These are phyloP conservation scores for Neurospora sp. DNA, from an alignment of 495 filamentous ascomycete species.

Conservation along the genomic window DNA sequence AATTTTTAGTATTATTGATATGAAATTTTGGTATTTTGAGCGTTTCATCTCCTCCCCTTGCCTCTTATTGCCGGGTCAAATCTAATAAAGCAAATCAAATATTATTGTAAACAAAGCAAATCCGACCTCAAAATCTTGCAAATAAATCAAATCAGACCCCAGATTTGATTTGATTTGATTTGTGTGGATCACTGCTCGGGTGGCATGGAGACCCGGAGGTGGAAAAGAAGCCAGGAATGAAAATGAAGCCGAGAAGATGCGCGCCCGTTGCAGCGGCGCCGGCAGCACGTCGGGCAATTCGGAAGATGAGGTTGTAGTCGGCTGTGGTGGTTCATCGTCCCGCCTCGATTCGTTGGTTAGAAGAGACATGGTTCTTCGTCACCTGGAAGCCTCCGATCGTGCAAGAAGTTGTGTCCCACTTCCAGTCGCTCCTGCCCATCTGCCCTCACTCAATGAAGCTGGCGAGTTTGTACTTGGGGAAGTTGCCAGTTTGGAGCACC, in stretches of 20 bases:
- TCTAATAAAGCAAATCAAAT: no score
- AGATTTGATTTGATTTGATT: no score
- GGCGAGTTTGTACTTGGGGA: background rate
- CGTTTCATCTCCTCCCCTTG: no score
- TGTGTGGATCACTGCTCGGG: no score
- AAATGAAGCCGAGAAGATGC: background rate
- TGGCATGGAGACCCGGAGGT: background rate
- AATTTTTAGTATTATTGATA: no score
- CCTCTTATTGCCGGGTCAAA: no score
- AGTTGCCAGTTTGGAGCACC: background rate
- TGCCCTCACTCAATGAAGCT: background rate
- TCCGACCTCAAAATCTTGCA: no score
- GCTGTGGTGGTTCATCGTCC: background rate
- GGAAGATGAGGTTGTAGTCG: background rate
- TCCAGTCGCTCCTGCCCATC: background rate
- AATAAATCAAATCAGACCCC: no score
- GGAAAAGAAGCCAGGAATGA: background rate
- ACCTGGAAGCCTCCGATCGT: background rate
- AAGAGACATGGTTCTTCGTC: background rate
- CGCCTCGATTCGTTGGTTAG: background rate
- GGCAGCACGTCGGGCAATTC: background rate
- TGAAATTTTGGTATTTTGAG: no score
- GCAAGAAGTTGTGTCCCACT: background rate
- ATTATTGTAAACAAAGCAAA: no score
- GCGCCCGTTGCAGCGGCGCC: background rate